Evolutionary conservation across 495 filamentous ascomycete species (phyloP), one percentile per base, ranked within the genome.

Genomic region (Hypoxylon cercidicola): DNA sequence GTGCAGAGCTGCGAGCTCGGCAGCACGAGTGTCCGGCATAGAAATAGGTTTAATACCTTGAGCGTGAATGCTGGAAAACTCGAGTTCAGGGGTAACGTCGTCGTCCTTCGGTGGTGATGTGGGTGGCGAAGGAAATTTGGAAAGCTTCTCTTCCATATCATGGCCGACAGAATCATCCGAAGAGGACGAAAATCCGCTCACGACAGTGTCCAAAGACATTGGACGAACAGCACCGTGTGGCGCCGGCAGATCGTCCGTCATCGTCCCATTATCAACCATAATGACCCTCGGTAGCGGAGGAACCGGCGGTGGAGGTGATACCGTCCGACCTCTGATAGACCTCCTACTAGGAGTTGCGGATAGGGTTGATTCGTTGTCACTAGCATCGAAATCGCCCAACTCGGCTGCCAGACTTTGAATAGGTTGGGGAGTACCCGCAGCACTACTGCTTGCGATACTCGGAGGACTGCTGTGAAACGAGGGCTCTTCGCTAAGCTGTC

Each of bases 371-470:
- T 90, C 90, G 49, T 88, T 88, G 53, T 89, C 88, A 40, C 79
- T 87, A 60, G 79, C 84, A 61, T 87, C 85, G 10, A 96, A 77
- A 55, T 93, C 89, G 16, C 87, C 92, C 43, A 99, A 84, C 70
- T 99, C 95, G 18, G 93, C 92, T 73, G 93, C 96, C 56, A 99
- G 78, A 71, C 89, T 97, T 77, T 97, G 91, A 2, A 86, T 86
- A 62, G 80, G 82, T 43, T 81, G 78, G 20, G 85, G 82, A 19
- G 79, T 85, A 19, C 77, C 81, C 53, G 77, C 71, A 41, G 70
- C 77, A 66, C 77, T 83, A 70, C 74, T 79, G 61, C 72, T 78
- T 44, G 77, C 77, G 65, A 87, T 79, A 69, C 87, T 89, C 18
- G 80, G 79, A 11, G 87, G 85, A 32, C 81, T 83, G 75, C 80